These are phyloP conservation scores for Pseudoturritis turrita DNA, from an alignment of 345 rosid genomes.

Conservation along the genomic window DNA sequence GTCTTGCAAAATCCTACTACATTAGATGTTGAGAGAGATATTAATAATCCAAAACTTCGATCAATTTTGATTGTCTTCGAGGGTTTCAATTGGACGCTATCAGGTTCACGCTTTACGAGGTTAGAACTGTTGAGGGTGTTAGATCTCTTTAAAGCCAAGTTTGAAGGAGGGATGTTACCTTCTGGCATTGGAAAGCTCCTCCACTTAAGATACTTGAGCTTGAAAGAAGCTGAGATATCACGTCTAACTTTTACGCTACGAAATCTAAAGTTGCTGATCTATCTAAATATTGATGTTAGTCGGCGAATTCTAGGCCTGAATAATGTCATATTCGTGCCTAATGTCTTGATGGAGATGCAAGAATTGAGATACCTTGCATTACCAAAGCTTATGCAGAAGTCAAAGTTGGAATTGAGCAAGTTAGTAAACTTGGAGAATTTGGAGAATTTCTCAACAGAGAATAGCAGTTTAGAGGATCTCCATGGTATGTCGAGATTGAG, in stretches of 20 bases:
- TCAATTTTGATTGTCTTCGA: background rate
- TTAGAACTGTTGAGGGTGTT: slow-evolving; percentile 29
- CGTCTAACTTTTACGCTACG: slow-evolving; percentile 11
- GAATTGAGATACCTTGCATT: background rate
- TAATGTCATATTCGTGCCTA: background rate
- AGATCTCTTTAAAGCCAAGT: slow-evolving; percentile 3
- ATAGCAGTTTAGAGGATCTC: background rate
- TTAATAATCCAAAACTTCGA: background rate
- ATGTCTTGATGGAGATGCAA: slow-evolving; percentile 14
- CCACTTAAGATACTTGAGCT: slow-evolving; percentile 21
- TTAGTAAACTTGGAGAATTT: slow-evolving; percentile 7
- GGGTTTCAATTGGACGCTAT: too few relatives aligned
- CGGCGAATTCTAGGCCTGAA: too few relatives aligned
- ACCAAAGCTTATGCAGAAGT: background rate
- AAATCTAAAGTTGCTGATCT: background rate
- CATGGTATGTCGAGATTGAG: background rate
- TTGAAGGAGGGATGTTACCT: background rate
- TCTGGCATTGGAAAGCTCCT: slow-evolving; percentile 29
- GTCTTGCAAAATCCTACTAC: background rate
- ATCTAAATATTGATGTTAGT: background rate
- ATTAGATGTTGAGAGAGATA: background rate
- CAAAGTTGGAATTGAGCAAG: slow-evolving; percentile 7
- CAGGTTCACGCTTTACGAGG: background rate
- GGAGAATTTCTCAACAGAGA: background rate
- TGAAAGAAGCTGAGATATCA: rapidly evolving